Conservation (phyloP, 1,284 basidiomycete species). For the Fereydounia khargensis region DNA sequence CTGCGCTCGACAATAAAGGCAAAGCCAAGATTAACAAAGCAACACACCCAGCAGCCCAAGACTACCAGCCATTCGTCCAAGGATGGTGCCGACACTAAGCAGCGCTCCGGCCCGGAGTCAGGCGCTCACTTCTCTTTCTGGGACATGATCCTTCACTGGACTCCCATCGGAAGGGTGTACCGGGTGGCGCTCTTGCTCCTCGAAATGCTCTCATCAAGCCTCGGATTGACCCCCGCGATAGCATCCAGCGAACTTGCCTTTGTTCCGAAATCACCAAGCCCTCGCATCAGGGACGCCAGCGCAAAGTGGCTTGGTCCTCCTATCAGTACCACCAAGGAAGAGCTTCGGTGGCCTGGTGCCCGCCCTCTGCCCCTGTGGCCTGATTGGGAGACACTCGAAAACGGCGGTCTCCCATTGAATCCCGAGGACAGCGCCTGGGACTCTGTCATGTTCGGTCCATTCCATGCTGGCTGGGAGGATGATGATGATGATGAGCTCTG, state of each 20-base stretch:
- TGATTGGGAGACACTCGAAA: conserved; percentile 36
- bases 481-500: not conserved
- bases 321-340: conserved; percentile 13
- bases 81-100: not conserved
- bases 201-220: not conserved
- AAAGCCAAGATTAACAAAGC: conserved; percentile 5
- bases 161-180: conserved; percentile 6
- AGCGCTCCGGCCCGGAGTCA: not conserved
- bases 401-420: conserved; percentile 8
- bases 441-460: conserved; percentile 40
- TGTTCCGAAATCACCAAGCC: not conserved
- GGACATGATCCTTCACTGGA: conserved; percentile 8
- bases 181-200: not conserved
- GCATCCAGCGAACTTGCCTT: conserved; percentile 1
- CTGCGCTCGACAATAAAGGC: conserved; percentile 27
- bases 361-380: conserved; percentile 34
- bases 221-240: not conserved
- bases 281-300: conserved; percentile 2
- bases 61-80: not conserved
- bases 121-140: not conserved
- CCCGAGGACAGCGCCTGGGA: conserved; percentile 27
- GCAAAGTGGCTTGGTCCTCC: conserved; percentile 18
- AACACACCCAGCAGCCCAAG: not conserved
- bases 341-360: conserved; percentile 23
- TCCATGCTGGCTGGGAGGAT: conserved; percentile 3